Conservation (phyloP, 2,329 filamentous ascomycete species). For the Alternaria sp. region DNA sequence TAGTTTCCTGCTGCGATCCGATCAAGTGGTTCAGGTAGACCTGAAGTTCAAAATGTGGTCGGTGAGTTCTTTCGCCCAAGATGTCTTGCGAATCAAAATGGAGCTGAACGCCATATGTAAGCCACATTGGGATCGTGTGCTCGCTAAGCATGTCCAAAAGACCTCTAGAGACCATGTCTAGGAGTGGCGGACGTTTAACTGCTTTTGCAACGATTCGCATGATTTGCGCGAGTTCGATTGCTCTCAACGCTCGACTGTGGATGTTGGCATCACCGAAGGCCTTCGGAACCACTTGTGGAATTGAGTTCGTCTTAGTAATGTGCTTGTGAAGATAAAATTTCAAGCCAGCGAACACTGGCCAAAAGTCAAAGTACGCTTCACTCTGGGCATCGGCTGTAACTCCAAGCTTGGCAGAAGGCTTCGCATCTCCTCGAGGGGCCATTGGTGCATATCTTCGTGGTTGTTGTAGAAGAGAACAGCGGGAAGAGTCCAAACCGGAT, state of each 20-base stretch:
- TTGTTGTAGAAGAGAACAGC: neutral
- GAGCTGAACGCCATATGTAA: constrained; percentile 4
- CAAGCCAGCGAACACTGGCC: neutral
- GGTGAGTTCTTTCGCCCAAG: too few relatives aligned
- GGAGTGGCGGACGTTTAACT: neutral
- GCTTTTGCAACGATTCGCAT: neutral
- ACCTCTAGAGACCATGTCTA: constrained; percentile 6
- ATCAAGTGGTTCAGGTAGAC: neutral
- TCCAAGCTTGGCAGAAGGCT: neutral
- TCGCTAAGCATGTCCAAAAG: neutral
- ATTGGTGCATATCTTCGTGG: neutral
- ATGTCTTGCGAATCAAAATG: constrained; percentile 11
- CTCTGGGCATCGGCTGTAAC: neutral
- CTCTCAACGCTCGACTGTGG: neutral
- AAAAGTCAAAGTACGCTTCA: constrained; percentile 1
- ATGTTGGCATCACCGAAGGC: constrained; percentile 2
- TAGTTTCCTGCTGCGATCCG: neutral
- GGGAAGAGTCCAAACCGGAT: constrained; percentile 5
- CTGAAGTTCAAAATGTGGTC: too few relatives aligned
- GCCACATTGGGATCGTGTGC: constrained; percentile 2
- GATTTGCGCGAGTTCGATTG: neutral
- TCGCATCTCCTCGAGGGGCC: neutral
- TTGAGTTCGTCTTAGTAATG: neutral
- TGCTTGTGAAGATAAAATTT: constrained; percentile 3
- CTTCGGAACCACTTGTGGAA: neutral